Conservation (phyloP, 1,284 basidiomycete genomes). For the Ceratobasidium sp. region DNA sequence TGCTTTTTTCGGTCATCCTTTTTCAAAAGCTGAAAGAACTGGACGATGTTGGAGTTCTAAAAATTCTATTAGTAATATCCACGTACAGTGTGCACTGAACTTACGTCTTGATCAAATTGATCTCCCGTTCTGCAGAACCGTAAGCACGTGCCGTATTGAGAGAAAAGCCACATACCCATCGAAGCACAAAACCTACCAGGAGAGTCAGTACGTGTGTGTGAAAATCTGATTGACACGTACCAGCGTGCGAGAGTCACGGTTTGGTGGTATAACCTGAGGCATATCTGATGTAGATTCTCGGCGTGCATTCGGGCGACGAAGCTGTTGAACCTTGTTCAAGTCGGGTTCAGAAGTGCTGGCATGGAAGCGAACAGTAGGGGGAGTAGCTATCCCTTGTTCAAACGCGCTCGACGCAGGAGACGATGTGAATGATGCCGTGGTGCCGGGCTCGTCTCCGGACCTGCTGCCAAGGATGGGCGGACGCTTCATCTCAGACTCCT, state of each 20-base stretch:
- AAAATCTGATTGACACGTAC: slow-evolving; percentile 1
- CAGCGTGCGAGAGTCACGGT: neutral
- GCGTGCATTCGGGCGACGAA: neutral
- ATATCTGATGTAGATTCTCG: slow-evolving; percentile 4
- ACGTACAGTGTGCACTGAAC: slow-evolving; percentile 52
- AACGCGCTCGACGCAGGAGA: slow-evolving; percentile 16
- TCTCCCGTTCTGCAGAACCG: slow-evolving; percentile 58
- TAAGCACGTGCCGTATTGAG: neutral
- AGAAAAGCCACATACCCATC: slow-evolving; percentile 60
- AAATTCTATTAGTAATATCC: slow-evolving; percentile 21
- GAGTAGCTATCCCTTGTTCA: neutral
- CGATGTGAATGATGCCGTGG: neutral
- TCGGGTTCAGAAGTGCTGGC: neutral
- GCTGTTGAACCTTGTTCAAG: neutral
- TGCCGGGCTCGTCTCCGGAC: neutral
- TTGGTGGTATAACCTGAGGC: slow-evolving; percentile 25
- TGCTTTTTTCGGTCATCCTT: slow-evolving; percentile 71
- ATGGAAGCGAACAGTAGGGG: neutral
- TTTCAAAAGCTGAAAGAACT: slow-evolving; percentile 70
- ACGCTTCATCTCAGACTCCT: neutral
- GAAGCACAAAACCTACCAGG: slow-evolving; percentile 67
- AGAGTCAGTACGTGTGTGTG: neutral
- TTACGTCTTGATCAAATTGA: slow-evolving; percentile 66
- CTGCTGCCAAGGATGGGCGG: neutral
- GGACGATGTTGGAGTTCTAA: slow-evolving; percentile 75